Conservation (phyloP, 1,139 yeast genomes). For the Suhomyces anneliseae region DNA sequence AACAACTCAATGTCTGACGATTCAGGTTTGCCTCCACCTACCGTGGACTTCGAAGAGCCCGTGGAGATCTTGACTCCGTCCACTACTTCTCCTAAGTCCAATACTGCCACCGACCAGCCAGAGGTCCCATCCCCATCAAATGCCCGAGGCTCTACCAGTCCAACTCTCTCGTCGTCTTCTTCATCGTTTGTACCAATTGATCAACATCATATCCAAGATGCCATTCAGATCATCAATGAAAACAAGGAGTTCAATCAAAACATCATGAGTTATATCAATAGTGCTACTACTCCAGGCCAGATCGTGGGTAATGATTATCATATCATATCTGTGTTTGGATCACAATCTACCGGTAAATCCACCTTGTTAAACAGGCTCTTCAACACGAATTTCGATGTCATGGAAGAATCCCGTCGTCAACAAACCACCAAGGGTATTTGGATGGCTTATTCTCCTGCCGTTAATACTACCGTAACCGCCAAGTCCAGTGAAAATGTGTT, state of each 20-base stretch:
- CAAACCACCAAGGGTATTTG: conserved; percentile 96
- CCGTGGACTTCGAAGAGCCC: conserved; percentile 8
- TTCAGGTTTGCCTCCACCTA: conserved; percentile 9
- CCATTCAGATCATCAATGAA: conserved; percentile 81
- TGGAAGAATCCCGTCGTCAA: conserved; percentile 80
- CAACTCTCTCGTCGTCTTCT: conserved; percentile 24
- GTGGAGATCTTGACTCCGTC: background rate
- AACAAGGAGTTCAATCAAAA: conserved; percentile 58
- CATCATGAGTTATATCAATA: conserved; percentile 40
- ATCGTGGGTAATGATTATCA: conserved; percentile 76
- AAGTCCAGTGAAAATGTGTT: conserved; percentile 47
- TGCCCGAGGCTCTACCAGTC: conserved; percentile 4
- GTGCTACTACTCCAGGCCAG: conserved; percentile 26
- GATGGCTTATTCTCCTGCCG: conserved; percentile 65
- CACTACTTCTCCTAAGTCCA: background rate
- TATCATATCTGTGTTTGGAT: conserved; percentile 92
- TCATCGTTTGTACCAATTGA: conserved; percentile 48
- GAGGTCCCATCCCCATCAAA: background rate
- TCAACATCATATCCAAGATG: conserved; percentile 31
- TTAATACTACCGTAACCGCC: conserved; percentile 25
- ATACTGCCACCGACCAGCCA: background rate
- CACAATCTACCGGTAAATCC: conserved; percentile 95
- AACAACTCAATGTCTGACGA: conserved; percentile 9
- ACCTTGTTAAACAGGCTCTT: conserved; percentile 83
- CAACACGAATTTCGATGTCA: conserved; percentile 85